Evolutionary conservation across 805 yeast species (phyloP), one percentile per base, ranked within the genome.

Genomic region (Ogataea populi-albae): DNA sequence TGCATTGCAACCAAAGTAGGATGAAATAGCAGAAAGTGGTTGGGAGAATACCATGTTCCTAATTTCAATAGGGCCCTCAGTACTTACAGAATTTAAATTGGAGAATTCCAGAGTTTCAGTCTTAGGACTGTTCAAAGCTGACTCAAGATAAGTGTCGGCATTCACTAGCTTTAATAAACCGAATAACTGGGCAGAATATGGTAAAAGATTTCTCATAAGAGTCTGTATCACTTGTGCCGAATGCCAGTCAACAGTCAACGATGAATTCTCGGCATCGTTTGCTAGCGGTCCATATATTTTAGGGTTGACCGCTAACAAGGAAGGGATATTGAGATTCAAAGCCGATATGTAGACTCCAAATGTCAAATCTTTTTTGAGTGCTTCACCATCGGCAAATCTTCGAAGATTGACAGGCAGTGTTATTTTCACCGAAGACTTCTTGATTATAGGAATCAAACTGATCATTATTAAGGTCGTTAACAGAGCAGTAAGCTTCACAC

Each of bases 401-500:
- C 61, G 44, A 3, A 48, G 26, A 30, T 55, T 44, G 3, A 40
- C 47, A 4, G 62, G 59, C 25, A 56, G 33, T 0, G 29, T 5
- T 1, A 35, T 41, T 4, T 7, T 3, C 1, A 49, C 40, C 26
- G 47, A 50, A 7, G 39, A 25, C 3, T 45, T 45, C 7, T 33
- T 30, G 5, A 39, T 32, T 5, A 44, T 18, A 4, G 51, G 45
- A 5, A 26, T 5, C 16, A 47, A 10, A 4, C 51, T 41, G 8
- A 32, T 6, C 6, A 37, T 41, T n/a, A 35, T 9, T 16, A 50
- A 23, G 8, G 34, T 34, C n/a, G 26, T 16, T 17, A 52, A 17
- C 21, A 50, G 31, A 2, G 51, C 31, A 5, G 54, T 52, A 5
- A 52, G 26, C 16, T 48, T 52, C 14, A 52, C 41, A 2, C 35